Percentiles rank a stretch among this genome's conserved stretches.
These are phyloP conservation scores for Nitzschia palea DNA, from an alignment of 108 stramenopile species.

Conservation along the genomic window DNA sequence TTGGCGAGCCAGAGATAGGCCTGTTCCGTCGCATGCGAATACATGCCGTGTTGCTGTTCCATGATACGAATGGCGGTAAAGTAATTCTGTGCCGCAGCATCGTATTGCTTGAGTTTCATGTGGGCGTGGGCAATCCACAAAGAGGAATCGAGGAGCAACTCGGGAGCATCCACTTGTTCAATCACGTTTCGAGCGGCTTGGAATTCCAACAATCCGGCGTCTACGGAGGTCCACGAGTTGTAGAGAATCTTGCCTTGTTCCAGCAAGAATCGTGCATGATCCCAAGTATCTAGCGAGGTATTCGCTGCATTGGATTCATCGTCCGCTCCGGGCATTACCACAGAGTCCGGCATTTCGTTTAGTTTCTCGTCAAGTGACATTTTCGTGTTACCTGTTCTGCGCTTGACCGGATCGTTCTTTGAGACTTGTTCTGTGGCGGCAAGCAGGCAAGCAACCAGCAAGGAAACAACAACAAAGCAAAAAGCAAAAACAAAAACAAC, in stretches of 20 bases:
- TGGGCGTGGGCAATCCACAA: slow-evolving; percentile 4
- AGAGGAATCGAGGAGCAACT: not conserved
- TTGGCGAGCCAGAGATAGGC: not conserved
- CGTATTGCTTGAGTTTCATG: not conserved
- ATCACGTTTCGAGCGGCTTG: not conserved
- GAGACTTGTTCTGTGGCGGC: too few relatives aligned
- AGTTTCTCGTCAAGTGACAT: too few relatives aligned
- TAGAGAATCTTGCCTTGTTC: slow-evolving; percentile 9
- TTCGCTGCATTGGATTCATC: not conserved
- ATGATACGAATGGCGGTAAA: not conserved
- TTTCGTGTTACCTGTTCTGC: too few relatives aligned
- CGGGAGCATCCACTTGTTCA: not conserved
- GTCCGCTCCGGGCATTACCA: too few relatives aligned
- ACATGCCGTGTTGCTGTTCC: not conserved
- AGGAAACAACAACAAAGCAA: too few relatives aligned
- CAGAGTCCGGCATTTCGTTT: too few relatives aligned
- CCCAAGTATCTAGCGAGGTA: not conserved
- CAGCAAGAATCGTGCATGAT: not conserved
- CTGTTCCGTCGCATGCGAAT: not conserved
- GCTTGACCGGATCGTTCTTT: too few relatives aligned
- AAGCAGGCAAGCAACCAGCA: too few relatives aligned
- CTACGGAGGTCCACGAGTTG: slow-evolving; percentile 3
- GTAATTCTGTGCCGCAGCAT: not conserved
- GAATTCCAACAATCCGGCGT: slow-evolving; percentile 1
- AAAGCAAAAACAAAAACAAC: too few relatives aligned